Percentiles rank a stretch among this genome's conserved stretches.
Conservation (phyloP, 1,284 basidiomycete species). For the Tylopilus sp. region DNA sequence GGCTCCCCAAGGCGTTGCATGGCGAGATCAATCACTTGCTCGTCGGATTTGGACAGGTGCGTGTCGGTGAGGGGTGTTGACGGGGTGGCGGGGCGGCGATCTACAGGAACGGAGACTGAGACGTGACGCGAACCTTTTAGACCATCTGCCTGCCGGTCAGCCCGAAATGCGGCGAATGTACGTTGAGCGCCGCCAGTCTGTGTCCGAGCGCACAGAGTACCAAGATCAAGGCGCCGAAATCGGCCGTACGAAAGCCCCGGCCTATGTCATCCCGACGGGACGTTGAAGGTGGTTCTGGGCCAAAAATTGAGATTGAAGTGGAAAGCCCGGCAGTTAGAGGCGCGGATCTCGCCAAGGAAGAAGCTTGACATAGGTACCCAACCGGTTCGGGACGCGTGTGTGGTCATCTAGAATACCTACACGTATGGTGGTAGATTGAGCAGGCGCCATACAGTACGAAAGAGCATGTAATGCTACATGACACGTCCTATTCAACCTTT, state of each 20-base stretch:
- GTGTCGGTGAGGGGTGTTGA: too few species aligned
- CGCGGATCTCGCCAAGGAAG: too few species aligned
- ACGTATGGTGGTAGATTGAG: too few species aligned
- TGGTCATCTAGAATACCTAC: too few species aligned
- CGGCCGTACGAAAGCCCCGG: constrained; percentile 17
- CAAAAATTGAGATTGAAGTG: constrained; percentile 37
- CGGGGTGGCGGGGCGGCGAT: not conserved
- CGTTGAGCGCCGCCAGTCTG: constrained; percentile 48
- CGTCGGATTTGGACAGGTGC: constrained; percentile 90
- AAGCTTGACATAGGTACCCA: too few species aligned
- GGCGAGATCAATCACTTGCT: constrained; percentile 84
- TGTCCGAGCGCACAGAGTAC: constrained; percentile 55
- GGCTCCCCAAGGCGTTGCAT: constrained; percentile 81
- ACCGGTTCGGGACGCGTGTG: too few species aligned
- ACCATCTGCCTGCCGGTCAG: constrained; percentile 79
- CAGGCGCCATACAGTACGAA: too few species aligned
- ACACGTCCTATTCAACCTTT: not conserved
- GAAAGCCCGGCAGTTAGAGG: not conserved
- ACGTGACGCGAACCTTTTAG: constrained; percentile 35
- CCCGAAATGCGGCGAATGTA: constrained; percentile 81
- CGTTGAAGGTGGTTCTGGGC: constrained; percentile 28
- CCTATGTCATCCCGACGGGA: not conserved
- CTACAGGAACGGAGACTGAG: not conserved
- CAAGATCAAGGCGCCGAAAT: constrained; percentile 28
- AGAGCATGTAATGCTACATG: too few species aligned